Base-by-base conservation (phyloP, 106 monocot genomes). In the Xerophyta viscosa region DNA sequence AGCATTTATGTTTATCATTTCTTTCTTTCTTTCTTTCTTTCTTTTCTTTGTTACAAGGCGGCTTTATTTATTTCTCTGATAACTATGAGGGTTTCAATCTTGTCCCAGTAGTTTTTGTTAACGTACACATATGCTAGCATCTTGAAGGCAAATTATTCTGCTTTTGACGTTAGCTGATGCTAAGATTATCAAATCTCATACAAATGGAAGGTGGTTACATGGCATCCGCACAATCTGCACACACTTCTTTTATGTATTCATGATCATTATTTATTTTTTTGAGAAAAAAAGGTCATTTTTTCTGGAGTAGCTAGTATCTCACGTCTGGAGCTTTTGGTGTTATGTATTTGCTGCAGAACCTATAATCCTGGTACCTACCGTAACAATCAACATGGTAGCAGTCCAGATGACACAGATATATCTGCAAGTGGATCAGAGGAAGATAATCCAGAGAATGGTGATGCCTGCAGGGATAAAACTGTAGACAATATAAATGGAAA, bases 361-460 rank as follows among this genome's bases (percentile, higher is more conserved):
- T 52, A 41, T 29, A 46, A 50, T 62, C 29, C 29, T 50, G 17
- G 22, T 51, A 30, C 41, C 24, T 71, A 51, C 39, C 22, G n/a
- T 2, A 20, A 53, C 33, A 60, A 67, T 29, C 33, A 51, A 17
- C 1, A 7, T 19, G 46, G 8, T 19, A 7, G 2, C 6, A 58
- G 39, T 63, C 48, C 27, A 45, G 62, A 57, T 31, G 62, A 54
- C 46, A 45, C n/a, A 27, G 55, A 31, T 45, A 51, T 46, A 15
- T 29, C 61, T 25, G 66, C 45, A 47, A 64, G 42, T 50, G 61
- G 60, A 15, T 67, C 52, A 8, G 62, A 66, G 11, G 65, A 64
- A 48, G 64, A 77, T 52, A 66, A 24, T 9, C 27, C 54, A 3
- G 31, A 29, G 8, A 74, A 37, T 45, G 50, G 31, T 42, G 68